Base-by-base conservation (phyloP, 2,329 filamentous ascomycete species). In the Whalleya microplaca region DNA sequence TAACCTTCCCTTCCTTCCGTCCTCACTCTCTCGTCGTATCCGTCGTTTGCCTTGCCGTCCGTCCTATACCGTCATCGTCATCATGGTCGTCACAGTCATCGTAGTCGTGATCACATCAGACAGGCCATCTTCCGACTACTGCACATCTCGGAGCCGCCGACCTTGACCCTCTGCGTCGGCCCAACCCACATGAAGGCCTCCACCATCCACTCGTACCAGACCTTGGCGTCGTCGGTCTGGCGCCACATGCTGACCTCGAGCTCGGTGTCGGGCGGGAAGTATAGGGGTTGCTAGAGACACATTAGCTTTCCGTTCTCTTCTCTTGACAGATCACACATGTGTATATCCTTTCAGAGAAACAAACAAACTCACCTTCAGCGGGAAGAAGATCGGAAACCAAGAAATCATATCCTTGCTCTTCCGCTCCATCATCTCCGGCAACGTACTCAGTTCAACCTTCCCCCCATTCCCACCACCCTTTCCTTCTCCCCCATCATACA, bases 361-460 rank as follows among this genome's bases (percentile, higher is more conserved):
- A n/a, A n/a, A n/a, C n/a, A n/a, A n/a, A 72, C 84, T 69, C 79
- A 93, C 92, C 86, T 95, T 96, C 14, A 99, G 77, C 0, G 96
- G 95, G 71, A 99, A 99, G 77, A 94, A 97, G 27, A 99, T 98
- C 1, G 95, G 95, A 72, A 99, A 99, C 95, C 95, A 99, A 53
- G 91, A 96, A 62, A 97, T 96, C 96, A 99, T 99, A 67, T 96
- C 93, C 70, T 89, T 90, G 80, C 92, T 96, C 84, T 98, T 98
- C 55, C 79, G 78, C 53, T 95, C 91, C 76, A 99, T 98, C 27
- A 89, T 91, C 62, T 96, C 90, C 0, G 95, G 96, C 68, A 96
- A 89, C 3, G 90, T 99, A 69, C 92, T 96, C 57, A 99, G 82
- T 77, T 98, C 94, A 3, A 97, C 85, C 65, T 85, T 87, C 1